These are phyloP conservation scores for Bromus sterilis DNA, from an alignment of 176 grass and related monocot genomes.

Conservation along the genomic window DNA sequence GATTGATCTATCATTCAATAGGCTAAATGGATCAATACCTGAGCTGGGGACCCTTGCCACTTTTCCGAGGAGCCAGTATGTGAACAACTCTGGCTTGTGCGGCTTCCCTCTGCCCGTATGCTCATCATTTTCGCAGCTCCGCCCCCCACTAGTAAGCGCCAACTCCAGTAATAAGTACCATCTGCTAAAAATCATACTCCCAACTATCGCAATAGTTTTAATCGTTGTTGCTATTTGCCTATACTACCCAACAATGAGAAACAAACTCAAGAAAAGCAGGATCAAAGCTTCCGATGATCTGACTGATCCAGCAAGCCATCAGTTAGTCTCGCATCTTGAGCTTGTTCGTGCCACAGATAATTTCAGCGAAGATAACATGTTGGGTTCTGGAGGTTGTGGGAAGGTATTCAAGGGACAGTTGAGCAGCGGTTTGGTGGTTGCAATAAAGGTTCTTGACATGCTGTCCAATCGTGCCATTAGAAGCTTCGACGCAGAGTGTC, in stretches of 20 bases:
- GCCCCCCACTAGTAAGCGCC: neutral
- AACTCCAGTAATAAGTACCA: neutral
- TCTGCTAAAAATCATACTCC: neutral
- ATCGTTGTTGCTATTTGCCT: neutral
- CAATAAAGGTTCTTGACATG: conserved; percentile 1
- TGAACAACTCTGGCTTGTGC: conserved; percentile 86
- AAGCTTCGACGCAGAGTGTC: neutral
- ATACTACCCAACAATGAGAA: neutral
- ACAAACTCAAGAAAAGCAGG: neutral
- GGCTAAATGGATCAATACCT: conserved; percentile 78
- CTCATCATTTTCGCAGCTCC: neutral
- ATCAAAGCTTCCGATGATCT: too few species aligned
- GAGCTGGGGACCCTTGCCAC: conserved; percentile 66
- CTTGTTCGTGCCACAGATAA: neutral
- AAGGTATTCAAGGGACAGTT: neutral
- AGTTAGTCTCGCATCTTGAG: neutral
- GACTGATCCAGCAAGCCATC: neutral
- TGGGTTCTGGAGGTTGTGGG: neutral
- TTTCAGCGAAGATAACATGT: neutral
- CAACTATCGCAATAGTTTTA: neutral
- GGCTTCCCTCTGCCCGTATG: conserved; percentile 34
- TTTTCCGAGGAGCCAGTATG: conserved; percentile 52
- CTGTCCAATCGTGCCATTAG: neutral
- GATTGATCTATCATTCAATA: conserved; percentile 78
- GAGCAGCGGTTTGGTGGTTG: neutral